Conservation (phyloP, 768 basidiomycete genomes). For the Russula abietina region DNA sequence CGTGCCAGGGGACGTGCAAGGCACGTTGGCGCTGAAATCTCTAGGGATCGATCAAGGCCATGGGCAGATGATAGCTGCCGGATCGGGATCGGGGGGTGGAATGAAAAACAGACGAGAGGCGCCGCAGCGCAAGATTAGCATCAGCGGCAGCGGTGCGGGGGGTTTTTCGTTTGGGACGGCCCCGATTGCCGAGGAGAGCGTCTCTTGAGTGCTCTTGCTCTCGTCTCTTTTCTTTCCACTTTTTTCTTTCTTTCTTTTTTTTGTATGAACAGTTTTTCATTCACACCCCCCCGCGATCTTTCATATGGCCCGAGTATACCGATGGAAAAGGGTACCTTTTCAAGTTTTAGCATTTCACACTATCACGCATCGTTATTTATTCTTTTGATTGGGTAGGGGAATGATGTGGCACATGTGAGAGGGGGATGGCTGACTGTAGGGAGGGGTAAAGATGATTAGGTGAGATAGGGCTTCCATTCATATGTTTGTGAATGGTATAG, state of each 20-base stretch:
- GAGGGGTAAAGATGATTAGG: conserved; percentile 10
- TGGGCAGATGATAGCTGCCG: conserved; percentile 22
- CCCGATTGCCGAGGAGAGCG: conserved; percentile 27
- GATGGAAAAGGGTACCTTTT: background rate
- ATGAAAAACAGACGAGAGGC: conserved; percentile 29
- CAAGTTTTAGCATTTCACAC: background rate
- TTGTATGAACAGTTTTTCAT: background rate
- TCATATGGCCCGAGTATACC: background rate
- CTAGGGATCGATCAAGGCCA: conserved; percentile 18
- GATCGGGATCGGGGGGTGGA: conserved; percentile 27
- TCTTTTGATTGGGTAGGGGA: background rate
- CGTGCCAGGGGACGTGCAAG: conserved; percentile 31
- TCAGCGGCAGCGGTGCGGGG: conserved; percentile 31
- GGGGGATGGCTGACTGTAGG: conserved; percentile 9
- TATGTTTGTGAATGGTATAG: conserved; percentile 17
- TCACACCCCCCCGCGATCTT: conserved; percentile 5
- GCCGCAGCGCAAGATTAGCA: conserved; percentile 31
- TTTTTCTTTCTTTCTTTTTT: background rate
- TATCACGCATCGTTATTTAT: background rate
- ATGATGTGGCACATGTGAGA: background rate
- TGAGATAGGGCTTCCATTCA: conserved; percentile 18
- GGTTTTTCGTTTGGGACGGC: conserved; percentile 22
- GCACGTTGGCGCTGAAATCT: conserved; percentile 19
- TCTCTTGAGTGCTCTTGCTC: conserved; percentile 6
- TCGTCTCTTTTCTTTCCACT: background rate